Percentiles rank a stretch among this genome's conserved stretches.
These are phyloP conservation scores for Zymoseptoria ardabiliae DNA, from an alignment of 2,329 filamentous ascomycete species.

Conservation along the genomic window DNA sequence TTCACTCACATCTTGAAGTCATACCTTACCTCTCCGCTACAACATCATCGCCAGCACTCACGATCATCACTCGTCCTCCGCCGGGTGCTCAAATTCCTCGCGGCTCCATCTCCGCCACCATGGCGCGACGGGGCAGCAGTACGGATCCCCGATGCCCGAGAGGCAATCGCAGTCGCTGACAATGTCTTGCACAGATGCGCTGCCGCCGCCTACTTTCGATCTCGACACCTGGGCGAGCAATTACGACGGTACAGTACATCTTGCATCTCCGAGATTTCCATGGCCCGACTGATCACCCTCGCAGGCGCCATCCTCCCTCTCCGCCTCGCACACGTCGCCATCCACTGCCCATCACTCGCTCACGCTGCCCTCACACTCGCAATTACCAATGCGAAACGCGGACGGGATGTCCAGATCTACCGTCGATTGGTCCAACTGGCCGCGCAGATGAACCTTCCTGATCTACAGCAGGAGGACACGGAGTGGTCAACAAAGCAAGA, in stretches of 20 bases:
- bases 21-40: too few relatives aligned
- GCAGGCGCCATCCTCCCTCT: constrained; percentile 73
- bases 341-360: constrained; percentile 65
- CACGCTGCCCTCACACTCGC: constrained; percentile 75
- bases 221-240: constrained; percentile 85
- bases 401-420: constrained; percentile 67
- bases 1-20: too few relatives aligned
- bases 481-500: constrained; percentile 68
- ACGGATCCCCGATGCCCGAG: neutral
- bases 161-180: neutral
- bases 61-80: too few relatives aligned
- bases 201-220: constrained; percentile 69
- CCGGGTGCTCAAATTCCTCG: neutral
- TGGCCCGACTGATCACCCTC: neutral
- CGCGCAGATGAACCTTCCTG: constrained; percentile 57
- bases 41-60: too few relatives aligned
- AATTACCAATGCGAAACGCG: constrained; percentile 65
- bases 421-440: constrained; percentile 61
- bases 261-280: neutral
- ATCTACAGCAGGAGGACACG: constrained; percentile 59
- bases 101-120: neutral
- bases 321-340: constrained; percentile 74
- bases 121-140: neutral
- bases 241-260: constrained; percentile 58
- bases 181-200: neutral